Percentiles rank a stretch among this genome's conserved stretches.
Evolutionary conservation across 2,329 filamentous ascomycete species (phyloP).

Genomic region (Neurospora sp.): DNA sequence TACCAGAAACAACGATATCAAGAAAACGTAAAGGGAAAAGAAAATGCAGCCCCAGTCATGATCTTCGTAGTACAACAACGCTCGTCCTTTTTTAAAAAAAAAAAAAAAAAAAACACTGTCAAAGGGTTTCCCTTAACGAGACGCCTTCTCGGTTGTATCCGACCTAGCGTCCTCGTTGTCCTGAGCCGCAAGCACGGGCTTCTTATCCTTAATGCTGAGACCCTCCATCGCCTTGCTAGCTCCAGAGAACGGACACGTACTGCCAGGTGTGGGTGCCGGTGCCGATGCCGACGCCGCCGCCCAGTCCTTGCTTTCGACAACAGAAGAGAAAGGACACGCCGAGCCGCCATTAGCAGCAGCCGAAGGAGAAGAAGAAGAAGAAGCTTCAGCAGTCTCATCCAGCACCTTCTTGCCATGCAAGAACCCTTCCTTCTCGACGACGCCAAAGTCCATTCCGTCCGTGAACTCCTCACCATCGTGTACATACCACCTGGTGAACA

Average conservation of each 20-base stretch:
- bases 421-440: constrained; percentile 53
- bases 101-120: too few relatives aligned
- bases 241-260: background rate
- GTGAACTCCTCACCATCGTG: constrained; percentile 55
- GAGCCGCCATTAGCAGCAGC: background rate
- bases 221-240: background rate
- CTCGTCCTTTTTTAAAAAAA: background rate
- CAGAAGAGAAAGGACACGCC: background rate
- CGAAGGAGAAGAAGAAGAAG: background rate
- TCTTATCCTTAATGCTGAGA: background rate
- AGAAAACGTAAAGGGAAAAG: background rate
- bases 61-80: background rate
- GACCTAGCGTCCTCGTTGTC: background rate
- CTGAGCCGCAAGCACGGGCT: background rate
- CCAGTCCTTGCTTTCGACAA: background rate
- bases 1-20: background rate
- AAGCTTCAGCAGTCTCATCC: constrained; percentile 17
- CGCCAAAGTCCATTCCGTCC: constrained; percentile 33
- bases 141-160: background rate
- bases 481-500: constrained; percentile 77
- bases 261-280: background rate
- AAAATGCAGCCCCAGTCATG: background rate
- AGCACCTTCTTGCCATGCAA: constrained; percentile 53
- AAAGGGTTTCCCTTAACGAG: background rate
- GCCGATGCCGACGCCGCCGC: background rate